Percentiles rank a stretch among this genome's conserved stretches.
These are phyloP conservation scores for Stylonectria norvegica DNA, from an alignment of 2,329 filamentous ascomycete genomes.

Conservation along the genomic window DNA sequence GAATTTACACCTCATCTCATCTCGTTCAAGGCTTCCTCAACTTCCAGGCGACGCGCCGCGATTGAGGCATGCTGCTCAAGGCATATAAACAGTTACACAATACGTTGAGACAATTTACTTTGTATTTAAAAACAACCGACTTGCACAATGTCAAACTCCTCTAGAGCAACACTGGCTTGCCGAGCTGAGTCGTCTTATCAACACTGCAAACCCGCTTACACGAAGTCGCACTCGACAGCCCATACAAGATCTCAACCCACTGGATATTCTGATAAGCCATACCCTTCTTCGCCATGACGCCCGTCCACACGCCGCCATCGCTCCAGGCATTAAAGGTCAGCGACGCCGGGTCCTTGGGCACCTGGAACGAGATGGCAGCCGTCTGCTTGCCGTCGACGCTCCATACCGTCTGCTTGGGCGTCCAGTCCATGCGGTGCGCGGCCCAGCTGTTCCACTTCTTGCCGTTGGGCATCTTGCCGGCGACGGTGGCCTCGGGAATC, in stretches of 20 bases:
- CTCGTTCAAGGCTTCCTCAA: too few species aligned
- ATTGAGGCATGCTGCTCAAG: too few species aligned
- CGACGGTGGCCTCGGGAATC: conserved; percentile 42
- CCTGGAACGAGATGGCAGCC: conserved; percentile 50
- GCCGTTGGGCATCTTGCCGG: conserved; percentile 40
- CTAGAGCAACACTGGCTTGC: conserved; percentile 35
- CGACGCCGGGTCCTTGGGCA: conserved; percentile 47
- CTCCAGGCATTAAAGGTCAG: conserved; percentile 59
- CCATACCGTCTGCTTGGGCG: conserved; percentile 50
- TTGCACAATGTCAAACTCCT: neutral
- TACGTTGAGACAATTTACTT: too few species aligned
- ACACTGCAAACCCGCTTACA: conserved; percentile 23
- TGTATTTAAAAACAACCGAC: too few species aligned
- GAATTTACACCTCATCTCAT: too few species aligned
- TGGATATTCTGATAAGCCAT: conserved; percentile 55
- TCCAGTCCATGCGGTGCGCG: conserved; percentile 58
- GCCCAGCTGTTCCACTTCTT: conserved; percentile 52
- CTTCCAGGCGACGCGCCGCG: too few species aligned
- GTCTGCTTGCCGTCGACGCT: conserved; percentile 48
- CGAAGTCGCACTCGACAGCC: conserved; percentile 27
- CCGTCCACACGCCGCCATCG: conserved; percentile 55
- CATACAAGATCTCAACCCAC: conserved; percentile 58
- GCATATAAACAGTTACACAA: too few species aligned
- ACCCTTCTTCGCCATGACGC: conserved; percentile 48
- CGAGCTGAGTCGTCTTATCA: conserved; percentile 30